These are phyloP conservation scores for Serendipita indica DNA, from an alignment of 768 basidiomycete genomes.

Conservation along the genomic window DNA sequence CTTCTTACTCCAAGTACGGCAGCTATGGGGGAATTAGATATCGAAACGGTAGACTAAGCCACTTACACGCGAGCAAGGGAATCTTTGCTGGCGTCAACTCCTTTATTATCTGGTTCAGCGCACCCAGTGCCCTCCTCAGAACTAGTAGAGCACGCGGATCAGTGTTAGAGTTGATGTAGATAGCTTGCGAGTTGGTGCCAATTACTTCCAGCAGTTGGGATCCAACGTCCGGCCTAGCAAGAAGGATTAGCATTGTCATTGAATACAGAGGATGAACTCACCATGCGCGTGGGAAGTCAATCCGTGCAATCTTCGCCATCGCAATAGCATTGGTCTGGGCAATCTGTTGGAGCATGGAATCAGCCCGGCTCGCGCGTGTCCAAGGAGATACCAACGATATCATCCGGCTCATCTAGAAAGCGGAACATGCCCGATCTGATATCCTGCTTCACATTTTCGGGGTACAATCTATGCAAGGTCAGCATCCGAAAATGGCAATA, in stretches of 20 bases:
- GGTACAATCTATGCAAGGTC: constrained; percentile 40
- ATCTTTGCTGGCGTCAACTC: constrained; percentile 60
- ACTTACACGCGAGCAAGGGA: constrained; percentile 26
- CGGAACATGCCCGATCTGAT: constrained; percentile 50
- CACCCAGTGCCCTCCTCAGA: constrained; percentile 45
- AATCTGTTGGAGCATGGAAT: constrained; percentile 33
- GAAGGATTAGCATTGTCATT: no score
- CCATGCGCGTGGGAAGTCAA: constrained; percentile 66
- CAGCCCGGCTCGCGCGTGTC: not conserved
- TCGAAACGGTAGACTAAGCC: no score
- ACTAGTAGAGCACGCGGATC: constrained; percentile 33
- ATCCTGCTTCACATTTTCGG: constrained; percentile 46
- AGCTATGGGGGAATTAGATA: no score
- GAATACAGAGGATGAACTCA: constrained; percentile 21
- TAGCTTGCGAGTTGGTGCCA: constrained; percentile 35
- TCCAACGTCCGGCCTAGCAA: constrained; percentile 49
- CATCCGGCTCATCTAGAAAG: constrained; percentile 65
- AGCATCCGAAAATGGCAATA: not conserved
- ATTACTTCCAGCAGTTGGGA: constrained; percentile 40
- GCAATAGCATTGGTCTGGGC: constrained; percentile 63
- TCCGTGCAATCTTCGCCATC: constrained; percentile 59
- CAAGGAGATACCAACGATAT: constrained; percentile 38
- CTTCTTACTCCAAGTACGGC: not conserved
- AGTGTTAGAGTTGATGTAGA: constrained; percentile 30
- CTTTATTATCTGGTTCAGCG: constrained; percentile 51